These are phyloP conservation scores for Termitomyces sp. DNA, from an alignment of 768 basidiomycete species.

Conservation along the genomic window DNA sequence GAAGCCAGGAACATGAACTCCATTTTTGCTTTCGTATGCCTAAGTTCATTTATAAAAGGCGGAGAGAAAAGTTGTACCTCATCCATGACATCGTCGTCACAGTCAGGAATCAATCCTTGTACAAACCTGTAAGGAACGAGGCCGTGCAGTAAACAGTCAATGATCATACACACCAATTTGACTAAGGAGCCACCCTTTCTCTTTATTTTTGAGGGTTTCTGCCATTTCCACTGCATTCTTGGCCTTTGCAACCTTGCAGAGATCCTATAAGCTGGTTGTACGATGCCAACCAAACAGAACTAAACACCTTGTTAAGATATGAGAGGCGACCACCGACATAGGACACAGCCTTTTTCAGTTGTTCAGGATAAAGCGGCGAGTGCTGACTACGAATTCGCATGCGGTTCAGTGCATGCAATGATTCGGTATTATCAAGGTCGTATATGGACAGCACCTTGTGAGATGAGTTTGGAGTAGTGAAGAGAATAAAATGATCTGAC, in stretches of 20 bases:
- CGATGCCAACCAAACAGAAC: too few relatives aligned
- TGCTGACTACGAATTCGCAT: constrained; percentile 42
- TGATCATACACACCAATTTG: constrained; percentile 49
- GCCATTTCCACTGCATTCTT: constrained; percentile 61
- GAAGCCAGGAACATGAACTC: constrained; percentile 77
- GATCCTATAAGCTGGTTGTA: not conserved
- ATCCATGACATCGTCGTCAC: constrained; percentile 87
- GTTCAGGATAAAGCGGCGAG: constrained; percentile 20
- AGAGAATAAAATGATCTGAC: constrained; percentile 25
- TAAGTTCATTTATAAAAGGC: not conserved
- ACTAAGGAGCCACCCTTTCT: constrained; percentile 76
- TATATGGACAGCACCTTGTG: constrained; percentile 61
- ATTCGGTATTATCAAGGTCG: constrained; percentile 59
- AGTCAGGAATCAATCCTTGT: constrained; percentile 65
- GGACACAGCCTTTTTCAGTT: constrained; percentile 44
- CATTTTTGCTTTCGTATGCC: constrained; percentile 58
- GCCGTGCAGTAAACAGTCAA: not conserved
- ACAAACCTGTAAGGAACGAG: not conserved
- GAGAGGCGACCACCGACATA: constrained; percentile 76
- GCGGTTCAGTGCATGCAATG: constrained; percentile 47
- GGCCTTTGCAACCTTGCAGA: constrained; percentile 44
- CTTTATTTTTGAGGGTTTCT: constrained; percentile 55
- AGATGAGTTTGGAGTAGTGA: not conserved
- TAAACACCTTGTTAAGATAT: constrained; percentile 56
- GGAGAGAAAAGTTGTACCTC: constrained; percentile 45